These are phyloP conservation scores for Tuctoria greenei DNA, from an alignment of 176 grass and related monocot species.

Conservation along the genomic window DNA sequence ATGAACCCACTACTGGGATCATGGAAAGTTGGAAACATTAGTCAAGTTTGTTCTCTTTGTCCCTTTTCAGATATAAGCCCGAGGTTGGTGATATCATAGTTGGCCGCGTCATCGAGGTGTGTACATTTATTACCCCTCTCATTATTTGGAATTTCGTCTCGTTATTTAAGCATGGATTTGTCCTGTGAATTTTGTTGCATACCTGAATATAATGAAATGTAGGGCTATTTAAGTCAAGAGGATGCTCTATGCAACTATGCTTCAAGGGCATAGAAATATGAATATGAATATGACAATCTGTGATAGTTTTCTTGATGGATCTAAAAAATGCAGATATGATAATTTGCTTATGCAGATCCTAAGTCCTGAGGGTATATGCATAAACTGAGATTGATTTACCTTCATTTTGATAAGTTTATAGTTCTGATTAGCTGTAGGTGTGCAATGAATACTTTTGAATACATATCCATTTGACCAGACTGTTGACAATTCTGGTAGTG, in stretches of 20 bases:
- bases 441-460: background rate
- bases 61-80: conserved; percentile 73
- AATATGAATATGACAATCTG: background rate
- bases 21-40: background rate
- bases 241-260: background rate
- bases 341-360: background rate
- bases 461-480: background rate
- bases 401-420: background rate
- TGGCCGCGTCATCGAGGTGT: conserved; percentile 91
- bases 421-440: background rate
- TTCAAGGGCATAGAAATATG: background rate
- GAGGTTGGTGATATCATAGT: conserved; percentile 99
- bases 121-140: background rate
- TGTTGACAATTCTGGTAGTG: conserved; percentile 10
- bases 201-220: background rate
- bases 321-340: conserved; percentile 1
- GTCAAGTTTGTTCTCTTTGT: conserved; percentile 7
- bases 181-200: background rate
- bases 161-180: conserved; percentile 1
- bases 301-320: background rate
- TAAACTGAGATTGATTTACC: background rate
- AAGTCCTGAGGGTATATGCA: background rate
- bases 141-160: background rate
- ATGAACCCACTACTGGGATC: background rate
- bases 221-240: background rate